These are phyloP conservation scores for Giardia duodenalis DNA, from an alignment of 208 protist species.

Conservation along the genomic window DNA sequence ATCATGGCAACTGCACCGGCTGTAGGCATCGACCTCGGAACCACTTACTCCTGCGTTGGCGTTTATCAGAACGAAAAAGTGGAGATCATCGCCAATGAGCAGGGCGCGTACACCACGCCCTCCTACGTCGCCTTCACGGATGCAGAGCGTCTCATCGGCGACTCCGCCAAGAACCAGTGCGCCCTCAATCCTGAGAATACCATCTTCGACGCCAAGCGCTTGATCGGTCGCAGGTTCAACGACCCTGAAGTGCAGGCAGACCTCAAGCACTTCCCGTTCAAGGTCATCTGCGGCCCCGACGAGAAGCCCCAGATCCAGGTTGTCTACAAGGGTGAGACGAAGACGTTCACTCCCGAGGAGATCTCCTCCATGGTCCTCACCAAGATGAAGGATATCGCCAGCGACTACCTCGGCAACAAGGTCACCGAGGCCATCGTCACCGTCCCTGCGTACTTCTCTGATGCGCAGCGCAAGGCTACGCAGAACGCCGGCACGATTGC, in stretches of 20 bases:
- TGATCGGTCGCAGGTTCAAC: conserved; percentile 33
- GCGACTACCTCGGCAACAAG: conserved; percentile 71
- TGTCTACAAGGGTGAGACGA: conserved; percentile 57
- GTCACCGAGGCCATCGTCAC: conserved; percentile 82
- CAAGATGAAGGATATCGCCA: conserved; percentile 86
- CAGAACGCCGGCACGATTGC: conserved; percentile 91
- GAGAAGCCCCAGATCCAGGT: conserved; percentile 36
- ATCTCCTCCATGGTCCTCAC: conserved; percentile 77
- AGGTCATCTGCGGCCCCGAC: conserved; percentile 9
- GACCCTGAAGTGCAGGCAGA: background rate
- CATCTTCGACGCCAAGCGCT: conserved; percentile 35
- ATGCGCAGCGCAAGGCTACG: conserved; percentile 92
- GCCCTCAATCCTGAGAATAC: conserved; percentile 60
- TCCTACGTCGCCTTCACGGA: conserved; percentile 93
- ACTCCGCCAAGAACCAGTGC: conserved; percentile 77
- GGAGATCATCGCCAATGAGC: conserved; percentile 36
- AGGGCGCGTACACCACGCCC: conserved; percentile 91
- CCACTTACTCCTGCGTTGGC: conserved; percentile 42
- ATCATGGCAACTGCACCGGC: conserved; percentile 17
- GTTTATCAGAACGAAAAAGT: conserved; percentile 4
- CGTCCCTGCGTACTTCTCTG: conserved; percentile 97
- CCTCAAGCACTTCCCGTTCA: conserved; percentile 23
- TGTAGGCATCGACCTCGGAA: conserved; percentile 44
- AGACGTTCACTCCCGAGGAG: conserved; percentile 77
- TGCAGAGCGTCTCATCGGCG: conserved; percentile 73